These are phyloP conservation scores for Arthrobotrys pseudoclavata DNA, from an alignment of 2,329 filamentous ascomycete genomes.

Conservation along the genomic window DNA sequence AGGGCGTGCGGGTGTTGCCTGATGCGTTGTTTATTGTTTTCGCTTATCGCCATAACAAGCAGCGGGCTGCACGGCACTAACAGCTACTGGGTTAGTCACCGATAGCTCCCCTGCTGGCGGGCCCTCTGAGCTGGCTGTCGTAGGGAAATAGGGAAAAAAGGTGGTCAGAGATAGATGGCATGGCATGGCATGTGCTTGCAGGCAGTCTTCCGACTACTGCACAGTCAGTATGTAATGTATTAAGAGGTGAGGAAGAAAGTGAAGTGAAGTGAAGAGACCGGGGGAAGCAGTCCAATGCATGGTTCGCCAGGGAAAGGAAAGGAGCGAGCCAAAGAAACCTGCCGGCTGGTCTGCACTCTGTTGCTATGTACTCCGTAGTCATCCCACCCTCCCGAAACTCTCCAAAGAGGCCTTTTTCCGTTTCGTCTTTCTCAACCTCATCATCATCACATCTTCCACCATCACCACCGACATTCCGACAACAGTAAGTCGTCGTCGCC, in stretches of 20 bases:
- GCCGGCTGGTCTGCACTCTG: slow-evolving; percentile 38
- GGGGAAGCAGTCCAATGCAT: slow-evolving; percentile 27
- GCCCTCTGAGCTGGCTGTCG: slow-evolving; percentile 17
- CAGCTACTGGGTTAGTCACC: slow-evolving; percentile 8
- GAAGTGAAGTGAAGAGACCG: neutral
- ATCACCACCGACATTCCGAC: slow-evolving; percentile 21
- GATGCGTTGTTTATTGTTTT: slow-evolving; percentile 43
- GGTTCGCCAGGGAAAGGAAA: slow-evolving; percentile 2
- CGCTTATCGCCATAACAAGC: slow-evolving; percentile 33
- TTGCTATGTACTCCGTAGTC: slow-evolving; percentile 25
- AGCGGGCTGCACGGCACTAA: slow-evolving; percentile 5
- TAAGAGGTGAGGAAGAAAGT: slow-evolving; percentile 20
- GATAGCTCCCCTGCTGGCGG: slow-evolving; percentile 30
- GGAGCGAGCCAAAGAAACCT: slow-evolving; percentile 24
- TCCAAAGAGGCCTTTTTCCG: slow-evolving; percentile 15
- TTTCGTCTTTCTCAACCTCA: slow-evolving; percentile 38
- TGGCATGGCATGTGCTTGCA: slow-evolving; percentile 12
- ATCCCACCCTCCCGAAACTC: slow-evolving; percentile 38
- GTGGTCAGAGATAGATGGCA: slow-evolving; percentile 18
- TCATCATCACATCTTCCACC: slow-evolving; percentile 36
- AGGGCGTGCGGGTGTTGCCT: slow-evolving; percentile 46
- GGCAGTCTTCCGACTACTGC: neutral
- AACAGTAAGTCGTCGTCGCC: slow-evolving; percentile 22
- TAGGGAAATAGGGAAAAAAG: neutral
- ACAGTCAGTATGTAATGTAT: neutral